Evolutionary conservation across 208 protist species (phyloP).

Genomic region (Strigomonas culicis): DNA sequence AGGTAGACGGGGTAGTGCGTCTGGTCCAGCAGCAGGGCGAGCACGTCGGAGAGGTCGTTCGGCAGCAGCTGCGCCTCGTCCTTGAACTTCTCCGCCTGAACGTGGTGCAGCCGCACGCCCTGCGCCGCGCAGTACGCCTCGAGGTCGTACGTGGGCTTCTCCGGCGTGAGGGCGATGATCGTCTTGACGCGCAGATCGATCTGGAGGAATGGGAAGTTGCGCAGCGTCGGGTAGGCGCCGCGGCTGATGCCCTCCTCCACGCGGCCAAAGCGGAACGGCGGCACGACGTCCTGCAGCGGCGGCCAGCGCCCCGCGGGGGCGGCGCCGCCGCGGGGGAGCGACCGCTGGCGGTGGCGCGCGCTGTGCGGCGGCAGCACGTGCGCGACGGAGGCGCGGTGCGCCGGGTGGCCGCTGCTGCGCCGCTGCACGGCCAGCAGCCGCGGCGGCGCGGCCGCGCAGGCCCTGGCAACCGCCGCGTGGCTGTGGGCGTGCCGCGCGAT

Average conservation of each 20-base stretch:
- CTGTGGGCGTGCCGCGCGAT: too few relatives aligned
- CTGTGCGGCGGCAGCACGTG: too few relatives aligned
- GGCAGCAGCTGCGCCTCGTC: conserved; percentile 77
- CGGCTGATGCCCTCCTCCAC: conserved; percentile 81
- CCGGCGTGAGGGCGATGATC: conserved; percentile 75
- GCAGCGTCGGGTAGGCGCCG: conserved; percentile 80
- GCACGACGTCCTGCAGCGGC: conserved; percentile 51
- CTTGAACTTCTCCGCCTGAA: conserved; percentile 81
- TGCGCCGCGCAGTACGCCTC: conserved; percentile 47
- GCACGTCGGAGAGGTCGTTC: conserved; percentile 53
- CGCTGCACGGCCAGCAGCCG: neutral
- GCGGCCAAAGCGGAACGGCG: conserved; percentile 66
- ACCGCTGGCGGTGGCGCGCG: conserved; percentile 6
- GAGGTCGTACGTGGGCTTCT: conserved; percentile 83
- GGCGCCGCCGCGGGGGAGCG: neutral
- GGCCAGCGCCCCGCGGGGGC: conserved; percentile 10
- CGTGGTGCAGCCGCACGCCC: conserved; percentile 54
- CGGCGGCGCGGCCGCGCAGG: neutral
- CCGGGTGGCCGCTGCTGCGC: neutral
- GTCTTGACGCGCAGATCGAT: conserved; percentile 42
- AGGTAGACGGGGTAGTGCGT: conserved; percentile 72
- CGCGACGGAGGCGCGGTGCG: neutral
- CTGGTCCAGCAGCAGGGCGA: conserved; percentile 53
- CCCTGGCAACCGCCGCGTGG: neutral
- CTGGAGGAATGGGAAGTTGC: conserved; percentile 72